These are phyloP conservation scores for Debaryomycetaceae sp. DNA, from an alignment of 1,139 yeast genomes.

Conservation along the genomic window DNA sequence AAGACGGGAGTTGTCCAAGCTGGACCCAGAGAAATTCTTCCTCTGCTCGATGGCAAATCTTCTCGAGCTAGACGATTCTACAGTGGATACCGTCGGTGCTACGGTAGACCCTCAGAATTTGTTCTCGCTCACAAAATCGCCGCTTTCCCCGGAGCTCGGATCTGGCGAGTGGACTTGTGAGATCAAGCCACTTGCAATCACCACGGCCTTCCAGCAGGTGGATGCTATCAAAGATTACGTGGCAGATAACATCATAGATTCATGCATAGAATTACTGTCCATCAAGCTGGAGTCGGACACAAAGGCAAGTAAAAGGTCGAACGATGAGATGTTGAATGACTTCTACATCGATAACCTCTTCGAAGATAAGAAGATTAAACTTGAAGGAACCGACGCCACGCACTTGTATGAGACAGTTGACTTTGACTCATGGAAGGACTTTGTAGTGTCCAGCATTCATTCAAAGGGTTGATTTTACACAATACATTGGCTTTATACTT, in stretches of 20 bases:
- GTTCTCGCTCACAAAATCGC: slow-evolving; percentile 18
- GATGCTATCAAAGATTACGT: slow-evolving; percentile 32
- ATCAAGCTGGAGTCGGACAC: slow-evolving; percentile 7
- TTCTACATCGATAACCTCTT: slow-evolving; percentile 34
- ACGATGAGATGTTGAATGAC: slow-evolving; percentile 23
- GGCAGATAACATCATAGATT: slow-evolving; percentile 27
- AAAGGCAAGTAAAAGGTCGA: slow-evolving; percentile 3
- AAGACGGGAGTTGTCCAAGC: slow-evolving; percentile 44
- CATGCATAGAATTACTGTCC: slow-evolving; percentile 18
- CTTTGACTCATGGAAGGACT: slow-evolving; percentile 40
- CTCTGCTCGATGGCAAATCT: slow-evolving; percentile 50
- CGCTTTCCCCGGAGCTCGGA: slow-evolving; percentile 28
- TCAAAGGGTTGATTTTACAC: neutral
- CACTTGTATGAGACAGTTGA: slow-evolving; percentile 32
- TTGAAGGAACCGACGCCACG: slow-evolving; percentile 20
- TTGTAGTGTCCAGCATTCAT: slow-evolving; percentile 14
- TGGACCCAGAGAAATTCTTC: slow-evolving; percentile 50
- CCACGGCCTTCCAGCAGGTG: slow-evolving; percentile 47
- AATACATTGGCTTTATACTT: neutral
- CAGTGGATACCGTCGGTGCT: slow-evolving; percentile 18
- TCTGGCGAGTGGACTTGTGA: slow-evolving; percentile 43
- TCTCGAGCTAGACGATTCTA: slow-evolving; percentile 42
- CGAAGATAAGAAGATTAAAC: slow-evolving; percentile 32
- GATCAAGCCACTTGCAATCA: slow-evolving; percentile 42
- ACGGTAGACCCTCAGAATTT: neutral